Evolutionary conservation across 192 early-diverging fungal genomes (phyloP), one percentile per base, ranked within the genome.

Genomic region (Tieghemiomyces parasiticus): DNA sequence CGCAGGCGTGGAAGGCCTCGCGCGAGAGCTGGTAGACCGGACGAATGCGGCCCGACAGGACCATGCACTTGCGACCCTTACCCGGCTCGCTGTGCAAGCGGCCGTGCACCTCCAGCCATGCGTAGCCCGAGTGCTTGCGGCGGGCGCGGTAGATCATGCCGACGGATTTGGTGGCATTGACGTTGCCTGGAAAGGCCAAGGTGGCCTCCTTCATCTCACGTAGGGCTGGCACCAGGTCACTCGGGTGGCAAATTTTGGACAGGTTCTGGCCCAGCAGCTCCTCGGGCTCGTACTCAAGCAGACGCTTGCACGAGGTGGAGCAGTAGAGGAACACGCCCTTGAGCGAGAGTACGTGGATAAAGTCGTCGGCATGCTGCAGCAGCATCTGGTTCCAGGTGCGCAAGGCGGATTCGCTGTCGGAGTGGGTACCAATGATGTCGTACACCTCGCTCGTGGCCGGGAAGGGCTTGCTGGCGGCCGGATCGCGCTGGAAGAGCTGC

Each of bases 261-360:
- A 87, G 48, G 13, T 67, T 67, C 28, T 66, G 73, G 20, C 82
- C 83, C n/a, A 82, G 52, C n/a, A 87, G 45, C 34, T 85, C 83
- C 0, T 68, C 52, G 8, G 70, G 55, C 30, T 72, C 66, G 59
- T 75, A 85, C 58, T 76, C 83, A 13, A 85, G 66, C n/a, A 82
- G 30, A 22, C 63, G 59, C 52, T 62, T 52, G 31, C 70, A 65
- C 3, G 59, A 53, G 1, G 72, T 67, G 1, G 79, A 80, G 42
- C 67, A 80, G 64, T 83, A 82, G 4, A 87, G 68, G 61, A 87
- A 85, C 22, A 78, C 70, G 20, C 80, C 84, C 29, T 81, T 80
- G 31, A 87, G 68, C 9, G 80, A 81, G 1, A 87, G 55, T 8
- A 87, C 81, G 65, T 81, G 78, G 42, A 87, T 64, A 58, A 87